A percentile compares a stretch with the other conserved stretches of the same genome.
Conservation (phyloP, 805 yeast species). For the Metschnikowia shivogae region DNA sequence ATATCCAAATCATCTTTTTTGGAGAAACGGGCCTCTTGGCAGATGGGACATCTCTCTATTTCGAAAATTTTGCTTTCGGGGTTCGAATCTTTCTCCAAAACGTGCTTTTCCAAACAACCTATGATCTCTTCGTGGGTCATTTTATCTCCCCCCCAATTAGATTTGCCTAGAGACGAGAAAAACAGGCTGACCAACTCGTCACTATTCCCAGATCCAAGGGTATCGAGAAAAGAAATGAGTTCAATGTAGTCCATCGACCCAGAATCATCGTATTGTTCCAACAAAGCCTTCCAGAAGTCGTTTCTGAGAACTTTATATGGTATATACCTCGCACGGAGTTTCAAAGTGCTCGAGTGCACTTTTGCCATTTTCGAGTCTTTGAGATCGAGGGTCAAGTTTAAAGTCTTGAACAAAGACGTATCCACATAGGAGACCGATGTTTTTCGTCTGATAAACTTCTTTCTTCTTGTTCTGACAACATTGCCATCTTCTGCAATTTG, state of each 20-base stretch:
- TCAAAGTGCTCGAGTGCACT: constrained; percentile 49
- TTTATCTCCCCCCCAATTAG: constrained; percentile 52
- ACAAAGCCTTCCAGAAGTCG: constrained; percentile 64
- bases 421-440: constrained; percentile 31
- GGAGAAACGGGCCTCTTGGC: constrained; percentile 56
- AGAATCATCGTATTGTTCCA: constrained; percentile 48
- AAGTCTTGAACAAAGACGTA: constrained; percentile 39
- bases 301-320: constrained; percentile 61
- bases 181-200: constrained; percentile 53
- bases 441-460: constrained; percentile 29
- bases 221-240: constrained; percentile 58
- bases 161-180: constrained; percentile 42
- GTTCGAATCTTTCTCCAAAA: constrained; percentile 16
- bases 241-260: constrained; percentile 52
- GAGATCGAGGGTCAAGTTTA: constrained; percentile 33
- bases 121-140: constrained; percentile 44
- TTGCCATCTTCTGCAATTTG: constrained; percentile 27
- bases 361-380: constrained; percentile 31
- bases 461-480: constrained; percentile 26
- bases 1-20: constrained; percentile 60
- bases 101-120: constrained; percentile 43
- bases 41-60: constrained; percentile 75
- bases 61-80: constrained; percentile 45
- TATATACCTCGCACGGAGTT: constrained; percentile 59
- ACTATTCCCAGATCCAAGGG: constrained; percentile 50